Percentiles rank a stretch among this genome's conserved stretches.
These are phyloP conservation scores for Yamadazyma triangularis DNA, from an alignment of 1,139 yeast genomes.

Conservation along the genomic window DNA sequence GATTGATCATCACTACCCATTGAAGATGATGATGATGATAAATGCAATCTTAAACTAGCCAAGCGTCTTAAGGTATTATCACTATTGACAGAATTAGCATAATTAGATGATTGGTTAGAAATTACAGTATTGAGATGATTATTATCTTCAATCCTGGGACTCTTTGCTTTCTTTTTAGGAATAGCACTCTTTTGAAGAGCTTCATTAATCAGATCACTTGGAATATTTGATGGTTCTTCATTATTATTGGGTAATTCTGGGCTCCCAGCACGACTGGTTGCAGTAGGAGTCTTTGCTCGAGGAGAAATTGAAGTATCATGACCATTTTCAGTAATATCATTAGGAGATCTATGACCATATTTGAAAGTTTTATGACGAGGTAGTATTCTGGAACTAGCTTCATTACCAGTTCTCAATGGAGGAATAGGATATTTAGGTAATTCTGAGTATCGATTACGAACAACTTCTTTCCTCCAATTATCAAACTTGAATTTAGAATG, in stretches of 20 bases:
- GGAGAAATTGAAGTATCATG: neutral
- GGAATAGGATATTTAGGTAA: slow-evolving; percentile 31
- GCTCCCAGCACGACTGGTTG: neutral
- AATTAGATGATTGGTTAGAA: neutral
- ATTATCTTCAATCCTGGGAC: too few species aligned
- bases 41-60: slow-evolving; percentile 26
- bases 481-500: slow-evolving; percentile 64
- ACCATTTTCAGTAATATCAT: neutral
- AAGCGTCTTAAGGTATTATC: slow-evolving; percentile 12
- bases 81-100: slow-evolving; percentile 10
- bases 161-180: too few species aligned
- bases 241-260: neutral
- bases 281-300: neutral
- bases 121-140: neutral
- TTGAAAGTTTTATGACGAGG: slow-evolving; percentile 2
- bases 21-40: slow-evolving; percentile 27
- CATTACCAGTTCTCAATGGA: slow-evolving; percentile 15
- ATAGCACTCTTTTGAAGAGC: neutral
- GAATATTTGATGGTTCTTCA: neutral
- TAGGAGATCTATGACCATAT: neutral
- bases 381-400: slow-evolving; percentile 3
- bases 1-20: slow-evolving; percentile 16
- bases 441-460: slow-evolving; percentile 21
- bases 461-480: slow-evolving; percentile 32
- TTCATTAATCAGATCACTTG: neutral